Base-by-base conservation (phyloP, 1,284 basidiomycete species). In the Irpex sp. region DNA sequence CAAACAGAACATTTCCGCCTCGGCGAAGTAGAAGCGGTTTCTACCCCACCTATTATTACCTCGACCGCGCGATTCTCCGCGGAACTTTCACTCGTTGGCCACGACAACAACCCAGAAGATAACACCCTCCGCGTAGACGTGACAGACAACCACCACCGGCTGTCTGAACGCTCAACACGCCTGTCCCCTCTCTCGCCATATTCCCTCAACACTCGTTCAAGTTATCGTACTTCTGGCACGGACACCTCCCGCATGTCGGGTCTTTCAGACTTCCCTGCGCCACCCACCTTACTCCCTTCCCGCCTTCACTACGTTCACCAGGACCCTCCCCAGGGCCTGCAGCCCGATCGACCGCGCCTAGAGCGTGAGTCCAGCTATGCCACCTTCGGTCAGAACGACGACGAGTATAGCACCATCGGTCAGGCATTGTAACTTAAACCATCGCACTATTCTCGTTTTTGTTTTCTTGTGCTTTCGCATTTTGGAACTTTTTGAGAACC, bases 211-310 rank as follows among this genome's bases (percentile, higher is more conserved):
- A 61, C 75, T 71, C 84, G 90, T 31, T 84, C 85, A 68, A 92
- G 90, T 71, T 87, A 82, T 72, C 77, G 87, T 79, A 91, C 90
- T 1, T 81, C 77, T 37, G 86, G 84, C 1, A 85, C 84, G 0
- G 78, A 78, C 38, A 67, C 75, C 31, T 91, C 89, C 1, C 81
- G 81, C 48, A 90, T 91, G 76, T 90, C 88, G 3, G 81, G 81
- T 8, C 80, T 92, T n/a, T 90, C 88, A 4, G 89, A 91, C 69
- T 92, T 92, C 72, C 89, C 89, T 1, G 76, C 75, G 8, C 89
- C 84, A 2, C 88, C 89, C 4, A 67, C 67, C 8, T 66, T 61
- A 49, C 68, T 64, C 64, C 68, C 57, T 67, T 71, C 57, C 52
- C 66, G 54, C 38, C 67, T 56, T 61, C 48, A 63, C 15, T 63